These are phyloP conservation scores for Amanita polypyramis DNA, from an alignment of 768 basidiomycete species.

Conservation along the genomic window DNA sequence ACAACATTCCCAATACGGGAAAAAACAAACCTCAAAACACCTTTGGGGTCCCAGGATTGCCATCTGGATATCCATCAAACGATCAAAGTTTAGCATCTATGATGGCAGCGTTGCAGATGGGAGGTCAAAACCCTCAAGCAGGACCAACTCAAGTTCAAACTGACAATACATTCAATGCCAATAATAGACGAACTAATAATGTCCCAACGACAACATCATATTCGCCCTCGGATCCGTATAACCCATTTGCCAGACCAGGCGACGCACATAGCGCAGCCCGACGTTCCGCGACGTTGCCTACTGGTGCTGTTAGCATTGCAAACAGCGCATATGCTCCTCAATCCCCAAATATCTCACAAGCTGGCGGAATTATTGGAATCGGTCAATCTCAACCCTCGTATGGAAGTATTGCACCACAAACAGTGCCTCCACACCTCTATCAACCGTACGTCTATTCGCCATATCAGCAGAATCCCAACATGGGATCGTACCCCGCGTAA, in stretches of 20 bases:
- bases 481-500: slow-evolving; percentile 70
- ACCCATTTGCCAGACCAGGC: slow-evolving; percentile 36
- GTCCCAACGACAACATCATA: slow-evolving; percentile 23
- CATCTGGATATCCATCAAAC: slow-evolving; percentile 71
- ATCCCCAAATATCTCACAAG: slow-evolving; percentile 50
- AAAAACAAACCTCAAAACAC: slow-evolving; percentile 51
- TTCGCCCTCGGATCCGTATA: slow-evolving; percentile 38
- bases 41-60: slow-evolving; percentile 65
- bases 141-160: slow-evolving; percentile 66
- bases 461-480: slow-evolving; percentile 72
- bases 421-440: slow-evolving; percentile 59
- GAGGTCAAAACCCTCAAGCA: slow-evolving; percentile 76
- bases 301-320: slow-evolving; percentile 34
- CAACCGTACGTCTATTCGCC: slow-evolving; percentile 78
- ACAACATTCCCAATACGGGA: slow-evolving; percentile 46
- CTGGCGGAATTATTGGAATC: slow-evolving; percentile 50
- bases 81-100: slow-evolving; percentile 83
- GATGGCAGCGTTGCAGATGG: slow-evolving; percentile 91
- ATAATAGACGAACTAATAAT: slow-evolving; percentile 26
- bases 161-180: slow-evolving; percentile 33
- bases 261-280: slow-evolving; percentile 41
- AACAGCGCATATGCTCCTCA: slow-evolving; percentile 40
- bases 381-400: slow-evolving; percentile 58
- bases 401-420: slow-evolving; percentile 44
- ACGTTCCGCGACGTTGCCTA: slow-evolving; percentile 37